phyloP scores from a whole-genome alignment of 257 asterid species.

The Phtheirospermum japonicum region DNA sequence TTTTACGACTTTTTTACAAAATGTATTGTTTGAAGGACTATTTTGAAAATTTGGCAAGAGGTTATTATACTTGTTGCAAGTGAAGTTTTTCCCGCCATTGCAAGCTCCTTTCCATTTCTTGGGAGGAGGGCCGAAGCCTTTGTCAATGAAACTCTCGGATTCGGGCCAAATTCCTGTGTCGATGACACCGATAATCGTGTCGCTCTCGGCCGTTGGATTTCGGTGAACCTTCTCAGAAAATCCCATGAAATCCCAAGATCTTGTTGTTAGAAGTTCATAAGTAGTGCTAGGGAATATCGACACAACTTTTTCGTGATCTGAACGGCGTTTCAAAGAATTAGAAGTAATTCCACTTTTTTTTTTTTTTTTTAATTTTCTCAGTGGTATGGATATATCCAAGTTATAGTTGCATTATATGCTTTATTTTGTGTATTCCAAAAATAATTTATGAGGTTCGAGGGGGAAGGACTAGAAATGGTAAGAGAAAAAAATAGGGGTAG shows the following conservation, averaged over 20 bases:
- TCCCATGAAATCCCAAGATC: constrained; percentile 46
- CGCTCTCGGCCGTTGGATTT: constrained; percentile 27
- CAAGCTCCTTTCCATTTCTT: constrained; percentile 48
- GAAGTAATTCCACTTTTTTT: too few species aligned
- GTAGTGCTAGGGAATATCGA: constrained; percentile 37
- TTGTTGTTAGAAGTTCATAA: constrained; percentile 33
- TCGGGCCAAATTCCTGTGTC: constrained; percentile 42
- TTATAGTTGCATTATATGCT: too few species aligned
- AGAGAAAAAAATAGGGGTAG: too few species aligned
- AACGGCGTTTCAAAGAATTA: too few species aligned
- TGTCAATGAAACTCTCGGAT: constrained; percentile 36
- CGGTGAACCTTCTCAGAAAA: constrained; percentile 11
- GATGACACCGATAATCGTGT: constrained; percentile 35
- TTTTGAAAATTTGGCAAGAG: too few species aligned
- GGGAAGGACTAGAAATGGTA: too few species aligned
- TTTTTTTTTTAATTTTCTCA: too few species aligned
- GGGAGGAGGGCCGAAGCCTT: constrained; percentile 35
- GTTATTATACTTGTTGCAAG: constrained; percentile 56
- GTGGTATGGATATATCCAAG: too few species aligned
- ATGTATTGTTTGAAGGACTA: too few species aligned
- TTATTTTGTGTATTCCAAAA: too few species aligned
- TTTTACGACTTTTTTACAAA: too few species aligned
- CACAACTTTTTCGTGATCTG: neutral
- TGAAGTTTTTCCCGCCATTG: constrained; percentile 36
- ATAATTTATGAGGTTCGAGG: too few species aligned